Base-by-base conservation (phyloP, 176 grass and related monocot genomes). In the Eremochloa ophiuroides region DNA sequence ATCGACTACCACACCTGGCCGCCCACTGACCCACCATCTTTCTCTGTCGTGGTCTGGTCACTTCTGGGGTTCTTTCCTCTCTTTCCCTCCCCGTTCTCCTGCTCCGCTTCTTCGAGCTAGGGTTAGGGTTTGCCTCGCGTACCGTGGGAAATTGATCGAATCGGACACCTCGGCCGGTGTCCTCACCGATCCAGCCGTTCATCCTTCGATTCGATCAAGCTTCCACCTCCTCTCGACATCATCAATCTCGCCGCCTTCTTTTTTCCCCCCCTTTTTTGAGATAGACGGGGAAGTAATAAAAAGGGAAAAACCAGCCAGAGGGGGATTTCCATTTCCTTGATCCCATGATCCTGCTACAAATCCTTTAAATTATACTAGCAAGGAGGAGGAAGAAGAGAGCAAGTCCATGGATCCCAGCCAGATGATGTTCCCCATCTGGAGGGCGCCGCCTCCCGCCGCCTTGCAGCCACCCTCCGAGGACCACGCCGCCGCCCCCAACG, bases 361-460 rank as follows among this genome's bases (percentile, higher is more conserved):
- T n/a, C 20, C 50, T 22, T 16, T 22, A 22, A 9, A n/a, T 55
- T 51, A 7, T 69, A 20, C 6, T 22, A 43, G 17, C 7, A 1
- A 22, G 12, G n/a, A 70, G 38, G 20, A 35, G 31, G 31, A 35
- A 23, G 10, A 6, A 23, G 23, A 27, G 17, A 22, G 13, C 47
- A 34, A 28, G 60, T 27, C 73, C 73, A 92, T 89, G 79, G 84
- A 92, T 80, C 87, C 80, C 35, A 84, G 33, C 75, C 90, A 80
- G 75, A 92, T 89, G 90, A 86, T 86, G 87, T 92, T 92, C 58
- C 80, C 80, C 71, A 92, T 89, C 68, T 92, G 90, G 90, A 64
- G 90, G 90, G 69, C 58, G 59, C 85, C 75, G 10, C 74, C 62
- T 67, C 64, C 68, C 66, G 50, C 38, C 56, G 25, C 75, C 35